Conservation (phyloP, 1,284 basidiomycete genomes). For the Tilletiopsis washingtonensis region DNA sequence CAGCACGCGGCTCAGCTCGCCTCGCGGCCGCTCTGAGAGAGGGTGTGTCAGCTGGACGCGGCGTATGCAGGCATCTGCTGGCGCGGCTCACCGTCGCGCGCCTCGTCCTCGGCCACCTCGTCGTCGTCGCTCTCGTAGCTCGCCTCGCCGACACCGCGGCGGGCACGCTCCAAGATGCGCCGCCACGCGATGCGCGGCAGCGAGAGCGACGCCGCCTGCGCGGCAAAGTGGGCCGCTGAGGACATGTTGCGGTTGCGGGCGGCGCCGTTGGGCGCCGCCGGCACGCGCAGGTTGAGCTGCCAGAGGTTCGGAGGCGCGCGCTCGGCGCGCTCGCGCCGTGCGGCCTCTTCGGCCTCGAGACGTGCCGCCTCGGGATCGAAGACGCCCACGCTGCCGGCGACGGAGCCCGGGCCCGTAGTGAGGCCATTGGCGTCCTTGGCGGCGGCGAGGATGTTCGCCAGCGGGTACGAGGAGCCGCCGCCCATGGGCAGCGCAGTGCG, state of each 20-base stretch:
- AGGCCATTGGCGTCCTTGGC: constrained; percentile 6
- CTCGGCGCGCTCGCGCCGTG: not conserved
- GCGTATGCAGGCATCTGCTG: too few species aligned
- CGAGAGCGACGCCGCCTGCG: not conserved
- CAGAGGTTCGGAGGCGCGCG: constrained; percentile 14
- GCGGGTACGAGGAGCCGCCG: constrained; percentile 8
- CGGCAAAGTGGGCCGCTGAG: not conserved
- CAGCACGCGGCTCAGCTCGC: constrained; percentile 25
- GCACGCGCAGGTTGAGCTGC: constrained; percentile 22
- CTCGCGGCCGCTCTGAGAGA: constrained; percentile 18
- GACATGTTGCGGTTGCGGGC: not conserved
- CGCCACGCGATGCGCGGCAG: constrained; percentile 29
- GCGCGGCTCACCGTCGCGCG: too few species aligned
- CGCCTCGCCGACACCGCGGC: constrained; percentile 36
- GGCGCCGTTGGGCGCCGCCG: constrained; percentile 3
- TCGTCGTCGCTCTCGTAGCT: constrained; percentile 39
- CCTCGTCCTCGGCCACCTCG: constrained; percentile 26
- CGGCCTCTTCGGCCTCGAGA: not conserved
- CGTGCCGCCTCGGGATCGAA: too few species aligned
- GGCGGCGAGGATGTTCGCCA: constrained; percentile 11
- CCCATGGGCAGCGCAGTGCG: not conserved
- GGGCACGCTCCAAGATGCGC: constrained; percentile 34
- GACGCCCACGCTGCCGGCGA: too few species aligned
- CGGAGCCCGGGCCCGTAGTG: too few species aligned
- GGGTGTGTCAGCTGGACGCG: too few species aligned